These are phyloP conservation scores for Planoprotostelium fungivorum DNA, from an alignment of 78 protist genomes.

Conservation along the genomic window DNA sequence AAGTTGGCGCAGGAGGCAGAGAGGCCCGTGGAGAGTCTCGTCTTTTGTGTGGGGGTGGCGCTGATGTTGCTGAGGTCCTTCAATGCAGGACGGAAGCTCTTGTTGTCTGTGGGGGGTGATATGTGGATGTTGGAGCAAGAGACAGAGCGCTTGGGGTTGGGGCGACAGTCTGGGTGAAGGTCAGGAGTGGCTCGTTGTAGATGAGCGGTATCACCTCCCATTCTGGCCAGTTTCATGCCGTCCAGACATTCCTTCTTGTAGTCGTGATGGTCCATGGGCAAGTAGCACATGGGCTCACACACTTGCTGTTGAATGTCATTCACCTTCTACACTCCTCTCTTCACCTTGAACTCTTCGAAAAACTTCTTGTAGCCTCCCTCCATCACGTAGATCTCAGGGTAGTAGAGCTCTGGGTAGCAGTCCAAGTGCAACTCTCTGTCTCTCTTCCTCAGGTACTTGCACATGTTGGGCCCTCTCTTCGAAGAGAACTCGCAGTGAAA, in stretches of 20 bases:
- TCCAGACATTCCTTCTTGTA: neutral
- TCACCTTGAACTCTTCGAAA: constrained; percentile 18
- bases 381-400: constrained; percentile 59
- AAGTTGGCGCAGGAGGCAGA: no score
- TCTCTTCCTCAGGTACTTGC: constrained; percentile 30
- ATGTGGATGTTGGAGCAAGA: no score
- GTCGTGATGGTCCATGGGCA: neutral
- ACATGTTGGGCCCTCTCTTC: constrained; percentile 62
- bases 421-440: constrained; percentile 42
- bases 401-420: constrained; percentile 54
- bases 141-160: no score
- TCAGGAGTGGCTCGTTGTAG: no score
- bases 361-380: constrained; percentile 70
- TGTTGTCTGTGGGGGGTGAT: no score
- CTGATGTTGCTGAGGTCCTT: no score
- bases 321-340: neutral
- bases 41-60: no score
- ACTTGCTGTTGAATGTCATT: neutral
- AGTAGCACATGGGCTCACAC: neutral
- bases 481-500: constrained; percentile 82
- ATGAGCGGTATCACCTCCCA: no score
- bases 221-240: neutral
- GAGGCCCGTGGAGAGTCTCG: no score
- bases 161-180: no score
- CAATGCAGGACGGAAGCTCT: no score